A percentile compares a stretch with the other conserved stretches of the same genome.
phyloP scores from a whole-genome alignment of 1,284 basidiomycete species.

The Spongispora temasekensis region DNA sequence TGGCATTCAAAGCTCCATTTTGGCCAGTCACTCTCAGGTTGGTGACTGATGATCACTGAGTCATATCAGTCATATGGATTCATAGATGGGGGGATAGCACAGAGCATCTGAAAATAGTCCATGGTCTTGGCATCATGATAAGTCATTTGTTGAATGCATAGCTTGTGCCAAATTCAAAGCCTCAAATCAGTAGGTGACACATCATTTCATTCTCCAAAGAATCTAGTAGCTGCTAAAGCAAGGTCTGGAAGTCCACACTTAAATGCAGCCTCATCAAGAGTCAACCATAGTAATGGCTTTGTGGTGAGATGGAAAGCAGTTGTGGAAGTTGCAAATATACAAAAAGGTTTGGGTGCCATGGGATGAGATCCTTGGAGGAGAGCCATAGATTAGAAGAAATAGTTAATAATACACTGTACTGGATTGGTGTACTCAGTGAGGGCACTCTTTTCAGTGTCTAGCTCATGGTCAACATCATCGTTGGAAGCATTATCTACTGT shows the following conservation, averaged over 20 bases:
- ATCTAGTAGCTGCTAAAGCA: not conserved
- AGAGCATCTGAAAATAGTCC: not conserved
- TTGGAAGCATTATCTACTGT: not conserved
- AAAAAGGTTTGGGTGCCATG: not conserved
- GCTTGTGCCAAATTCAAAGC: not conserved
- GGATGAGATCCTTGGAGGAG: not conserved
- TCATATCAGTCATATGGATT: not conserved
- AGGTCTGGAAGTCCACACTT: not conserved
- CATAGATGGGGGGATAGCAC: not conserved
- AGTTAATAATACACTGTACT: not conserved
- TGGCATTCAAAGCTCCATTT: not conserved
- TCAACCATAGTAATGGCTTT: not conserved
- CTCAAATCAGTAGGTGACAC: not conserved
- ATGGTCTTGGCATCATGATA: not conserved
- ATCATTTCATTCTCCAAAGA: too few relatives aligned
- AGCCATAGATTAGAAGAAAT: not conserved
- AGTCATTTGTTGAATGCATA: not conserved
- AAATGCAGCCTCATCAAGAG: not conserved
- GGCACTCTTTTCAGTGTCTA: not conserved
- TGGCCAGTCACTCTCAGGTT: not conserved
- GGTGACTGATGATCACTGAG: not conserved
- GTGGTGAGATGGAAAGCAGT: not conserved
- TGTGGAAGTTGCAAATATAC: not conserved
- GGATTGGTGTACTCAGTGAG: too few relatives aligned
- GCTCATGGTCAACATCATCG: not conserved